phyloP scores from a whole-genome alignment of 108 stramenopile genomes.

The Skeletonema costatum region DNA sequence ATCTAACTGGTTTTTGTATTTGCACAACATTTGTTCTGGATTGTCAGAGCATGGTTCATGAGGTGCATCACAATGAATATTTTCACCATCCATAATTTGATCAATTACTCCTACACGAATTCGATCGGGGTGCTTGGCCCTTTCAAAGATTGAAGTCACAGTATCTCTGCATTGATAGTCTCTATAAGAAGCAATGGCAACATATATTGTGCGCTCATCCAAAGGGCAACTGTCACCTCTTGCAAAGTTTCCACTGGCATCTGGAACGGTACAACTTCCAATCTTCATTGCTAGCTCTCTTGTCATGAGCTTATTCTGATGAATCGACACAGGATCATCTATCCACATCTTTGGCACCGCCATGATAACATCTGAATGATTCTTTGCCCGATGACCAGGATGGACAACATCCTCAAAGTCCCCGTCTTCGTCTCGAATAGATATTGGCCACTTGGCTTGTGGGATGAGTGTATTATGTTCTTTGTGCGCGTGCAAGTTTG shows the following conservation, averaged over 20 bases:
- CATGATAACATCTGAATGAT: conserved; percentile 47
- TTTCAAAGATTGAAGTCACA: conserved; percentile 60
- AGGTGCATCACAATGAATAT: conserved; percentile 74
- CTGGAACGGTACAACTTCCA: conserved; percentile 70
- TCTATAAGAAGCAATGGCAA: conserved; percentile 82
- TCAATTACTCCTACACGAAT: conserved; percentile 85
- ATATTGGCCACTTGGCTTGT: conserved; percentile 68
- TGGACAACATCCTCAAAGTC: conserved; percentile 64
- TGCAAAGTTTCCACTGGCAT: conserved; percentile 58
- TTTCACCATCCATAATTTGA: conserved; percentile 81
- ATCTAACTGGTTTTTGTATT: conserved; percentile 71
- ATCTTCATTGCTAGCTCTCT: conserved; percentile 74
- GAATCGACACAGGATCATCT: conserved; percentile 49
- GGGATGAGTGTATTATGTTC: conserved; percentile 25
- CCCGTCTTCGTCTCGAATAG: conserved; percentile 59
- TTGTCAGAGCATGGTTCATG: conserved; percentile 61
- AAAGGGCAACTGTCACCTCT: conserved; percentile 76
- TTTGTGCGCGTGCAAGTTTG: not conserved
- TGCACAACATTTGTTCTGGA: conserved; percentile 70
- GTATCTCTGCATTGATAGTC: conserved; percentile 81
- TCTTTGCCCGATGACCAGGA: conserved; percentile 63
- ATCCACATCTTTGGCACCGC: conserved; percentile 74
- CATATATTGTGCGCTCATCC: conserved; percentile 75
- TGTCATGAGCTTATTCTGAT: conserved; percentile 66
- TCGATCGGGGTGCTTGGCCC: conserved; percentile 65